phyloP scores from a whole-genome alignment of 1,284 basidiomycete genomes.

The Amylostereum areolatum region DNA sequence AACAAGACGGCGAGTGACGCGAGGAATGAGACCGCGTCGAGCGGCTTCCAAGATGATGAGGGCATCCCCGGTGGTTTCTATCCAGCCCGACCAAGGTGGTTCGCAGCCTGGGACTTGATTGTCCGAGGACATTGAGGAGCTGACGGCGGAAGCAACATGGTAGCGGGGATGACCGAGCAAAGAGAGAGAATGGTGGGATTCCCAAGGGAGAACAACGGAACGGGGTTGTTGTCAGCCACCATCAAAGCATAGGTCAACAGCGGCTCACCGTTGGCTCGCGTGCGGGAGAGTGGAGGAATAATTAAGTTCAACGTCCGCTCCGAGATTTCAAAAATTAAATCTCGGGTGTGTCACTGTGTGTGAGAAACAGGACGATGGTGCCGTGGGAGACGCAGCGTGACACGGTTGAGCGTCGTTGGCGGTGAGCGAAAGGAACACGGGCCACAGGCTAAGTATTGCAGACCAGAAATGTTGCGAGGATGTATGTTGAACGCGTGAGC shows the following conservation, averaged over 20 bases:
- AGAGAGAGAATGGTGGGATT: slow-evolving; percentile 9
- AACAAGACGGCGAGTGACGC: slow-evolving; percentile 90
- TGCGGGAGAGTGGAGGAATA: slow-evolving; percentile 29
- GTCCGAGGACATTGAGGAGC: slow-evolving; percentile 15
- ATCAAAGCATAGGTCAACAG: slow-evolving; percentile 43
- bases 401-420: too few relatives aligned
- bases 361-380: too few relatives aligned
- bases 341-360: too few relatives aligned
- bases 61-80: slow-evolving; percentile 93
- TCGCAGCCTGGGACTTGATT: slow-evolving; percentile 34
- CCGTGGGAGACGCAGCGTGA: too few relatives aligned
- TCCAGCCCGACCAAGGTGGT: slow-evolving; percentile 88
- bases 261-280: slow-evolving; percentile 53
- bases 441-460: too few relatives aligned
- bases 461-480: too few relatives aligned
- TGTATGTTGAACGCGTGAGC: too few relatives aligned
- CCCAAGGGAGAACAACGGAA: slow-evolving; percentile 16
- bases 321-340: too few relatives aligned
- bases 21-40: slow-evolving; percentile 82
- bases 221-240: slow-evolving; percentile 27
- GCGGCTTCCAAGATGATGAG: slow-evolving; percentile 95
- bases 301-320: slow-evolving; percentile 15
- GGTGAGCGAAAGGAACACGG: too few relatives aligned
- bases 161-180: slow-evolving; percentile 2
- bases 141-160: slow-evolving; percentile 17